Evolutionary conservation across 2,329 filamentous ascomycete species (phyloP).

Genomic region (Cercospora sesami): DNA sequence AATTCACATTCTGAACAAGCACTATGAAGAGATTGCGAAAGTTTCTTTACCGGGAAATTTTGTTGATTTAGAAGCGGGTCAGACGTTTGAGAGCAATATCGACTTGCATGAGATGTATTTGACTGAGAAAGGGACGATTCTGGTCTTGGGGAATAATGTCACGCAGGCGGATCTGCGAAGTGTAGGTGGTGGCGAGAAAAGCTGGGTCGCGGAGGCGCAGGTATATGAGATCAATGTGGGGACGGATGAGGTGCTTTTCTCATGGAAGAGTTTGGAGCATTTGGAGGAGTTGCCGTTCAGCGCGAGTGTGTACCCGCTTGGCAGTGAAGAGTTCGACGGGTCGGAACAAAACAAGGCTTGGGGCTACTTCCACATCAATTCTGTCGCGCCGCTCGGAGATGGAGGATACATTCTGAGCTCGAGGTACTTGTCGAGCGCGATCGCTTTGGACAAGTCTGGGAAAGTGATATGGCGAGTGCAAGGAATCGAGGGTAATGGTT

Average conservation of each 20-base stretch:
- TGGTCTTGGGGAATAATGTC: constrained; percentile 37
- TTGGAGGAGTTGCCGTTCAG: constrained; percentile 34
- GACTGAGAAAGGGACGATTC: constrained; percentile 35
- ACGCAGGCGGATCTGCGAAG: constrained; percentile 34
- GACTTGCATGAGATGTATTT: constrained; percentile 43
- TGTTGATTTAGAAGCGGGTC: constrained; percentile 15
- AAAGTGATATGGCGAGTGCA: constrained; percentile 25
- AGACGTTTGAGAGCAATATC: constrained; percentile 22
- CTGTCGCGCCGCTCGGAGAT: constrained; percentile 21
- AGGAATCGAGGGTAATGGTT: constrained; percentile 22
- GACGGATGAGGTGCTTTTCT: constrained; percentile 40
- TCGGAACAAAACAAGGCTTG: constrained; percentile 20
- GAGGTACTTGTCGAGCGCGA: constrained; percentile 26
- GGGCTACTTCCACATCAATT: constrained; percentile 32
- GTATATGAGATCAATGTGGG: constrained; percentile 39
- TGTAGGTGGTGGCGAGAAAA: constrained; percentile 33
- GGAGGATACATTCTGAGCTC: constrained; percentile 27
- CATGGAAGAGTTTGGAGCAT: constrained; percentile 43
- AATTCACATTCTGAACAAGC: constrained; percentile 22
- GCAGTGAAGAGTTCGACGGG: constrained; percentile 26
- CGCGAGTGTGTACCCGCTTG: constrained; percentile 38
- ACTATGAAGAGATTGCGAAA: constrained; percentile 24
- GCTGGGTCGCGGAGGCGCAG: constrained; percentile 38
- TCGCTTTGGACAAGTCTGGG: constrained; percentile 21
- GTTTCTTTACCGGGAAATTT: constrained; percentile 25